A percentile compares a stretch with the other conserved stretches of the same genome.
Evolutionary conservation across 2,329 filamentous ascomycete genomes (phyloP).

Genomic region (Trichoderma endophyticum): DNA sequence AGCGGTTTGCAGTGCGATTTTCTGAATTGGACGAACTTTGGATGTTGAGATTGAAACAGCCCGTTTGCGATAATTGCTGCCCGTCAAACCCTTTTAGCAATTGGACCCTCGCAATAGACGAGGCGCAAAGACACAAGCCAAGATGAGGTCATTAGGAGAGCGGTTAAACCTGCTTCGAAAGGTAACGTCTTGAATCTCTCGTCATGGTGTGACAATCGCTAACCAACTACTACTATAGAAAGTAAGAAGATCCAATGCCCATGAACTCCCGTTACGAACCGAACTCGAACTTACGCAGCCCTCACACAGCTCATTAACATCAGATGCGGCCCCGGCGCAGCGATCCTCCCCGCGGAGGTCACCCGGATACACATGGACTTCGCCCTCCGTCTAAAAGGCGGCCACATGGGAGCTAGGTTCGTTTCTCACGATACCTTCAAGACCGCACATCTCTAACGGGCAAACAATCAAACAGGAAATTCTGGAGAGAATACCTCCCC

Average conservation of each 20-base stretch:
- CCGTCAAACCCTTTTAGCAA: constrained; percentile 6
- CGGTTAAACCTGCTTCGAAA: constrained; percentile 72
- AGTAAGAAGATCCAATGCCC: constrained; percentile 33
- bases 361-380: constrained; percentile 74
- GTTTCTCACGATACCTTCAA: constrained; percentile 21
- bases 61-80: constrained; percentile 1
- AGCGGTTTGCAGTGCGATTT: too few relatives aligned
- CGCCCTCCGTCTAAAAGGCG: constrained; percentile 56
- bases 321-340: constrained; percentile 78
- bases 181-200: constrained; percentile 42
- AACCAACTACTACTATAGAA: constrained; percentile 33
- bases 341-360: constrained; percentile 72
- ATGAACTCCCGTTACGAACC: constrained; percentile 18
- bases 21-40: constrained; percentile 20
- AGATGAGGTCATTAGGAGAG: constrained; percentile 52
- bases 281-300: constrained; percentile 27
- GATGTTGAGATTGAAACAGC: background rate
- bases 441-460: background rate
- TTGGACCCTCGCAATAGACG: constrained; percentile 9
- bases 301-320: constrained; percentile 64
- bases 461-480: constrained; percentile 58
- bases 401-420: constrained; percentile 72
- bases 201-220: constrained; percentile 5
- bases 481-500: constrained; percentile 80
- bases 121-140: constrained; percentile 21